These are phyloP conservation scores for Lachancea mirantina DNA, from an alignment of 805 yeast genomes.

Conservation along the genomic window DNA sequence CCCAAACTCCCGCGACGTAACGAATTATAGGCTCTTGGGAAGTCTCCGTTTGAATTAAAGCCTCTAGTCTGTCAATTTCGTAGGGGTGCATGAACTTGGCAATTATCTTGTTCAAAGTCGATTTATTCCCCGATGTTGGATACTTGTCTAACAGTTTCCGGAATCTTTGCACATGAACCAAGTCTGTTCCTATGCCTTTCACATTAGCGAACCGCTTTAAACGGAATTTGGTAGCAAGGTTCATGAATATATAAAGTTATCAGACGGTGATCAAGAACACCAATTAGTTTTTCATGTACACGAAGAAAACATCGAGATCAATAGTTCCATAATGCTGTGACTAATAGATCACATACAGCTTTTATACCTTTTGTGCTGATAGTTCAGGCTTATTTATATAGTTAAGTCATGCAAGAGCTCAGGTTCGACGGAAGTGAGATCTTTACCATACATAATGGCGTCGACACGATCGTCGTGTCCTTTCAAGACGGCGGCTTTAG, in stretches of 20 bases:
- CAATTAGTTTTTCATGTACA: no score
- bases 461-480: conserved; percentile 60
- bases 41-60: conserved; percentile 1
- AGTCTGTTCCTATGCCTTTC: conserved; percentile 29
- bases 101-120: conserved; percentile 13
- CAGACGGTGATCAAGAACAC: background rate
- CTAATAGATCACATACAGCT: background rate
- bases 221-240: no score
- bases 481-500: conserved; percentile 65
- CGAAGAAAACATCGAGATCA: no score
- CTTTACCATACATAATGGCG: conserved; percentile 73
- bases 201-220: no score
- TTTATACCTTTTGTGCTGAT: background rate
- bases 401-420: conserved; percentile 20
- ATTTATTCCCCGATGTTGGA: conserved; percentile 2
- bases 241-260: background rate
- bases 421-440: conserved; percentile 32
- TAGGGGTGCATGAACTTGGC: conserved; percentile 25
- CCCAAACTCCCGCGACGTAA: conserved; percentile 30
- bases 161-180: conserved; percentile 25
- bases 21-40: background rate
- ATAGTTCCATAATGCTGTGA: no score
- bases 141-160: conserved; percentile 14
- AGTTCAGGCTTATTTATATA: background rate
- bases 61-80: conserved; percentile 13